Evolutionary conservation across 2,329 filamentous ascomycete genomes (phyloP).

Genomic region (Penicillium sp.): DNA sequence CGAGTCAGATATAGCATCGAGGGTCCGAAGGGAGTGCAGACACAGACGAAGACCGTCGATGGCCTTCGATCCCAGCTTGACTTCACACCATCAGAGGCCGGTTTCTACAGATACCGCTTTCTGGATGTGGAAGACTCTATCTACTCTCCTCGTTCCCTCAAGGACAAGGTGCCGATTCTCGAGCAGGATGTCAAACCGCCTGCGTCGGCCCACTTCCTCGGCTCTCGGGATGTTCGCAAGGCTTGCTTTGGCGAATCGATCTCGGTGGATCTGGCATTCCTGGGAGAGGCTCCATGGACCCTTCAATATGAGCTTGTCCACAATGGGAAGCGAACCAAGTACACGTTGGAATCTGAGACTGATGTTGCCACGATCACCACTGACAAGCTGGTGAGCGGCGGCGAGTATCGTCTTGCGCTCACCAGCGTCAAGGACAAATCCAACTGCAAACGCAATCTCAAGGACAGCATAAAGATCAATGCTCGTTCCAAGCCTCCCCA

Average conservation of each 20-base stretch:
- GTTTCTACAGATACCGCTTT: constrained; percentile 83
- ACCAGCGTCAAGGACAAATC: constrained; percentile 81
- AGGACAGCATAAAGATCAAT: constrained; percentile 76
- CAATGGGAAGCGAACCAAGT: constrained; percentile 72
- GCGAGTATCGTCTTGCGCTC: constrained; percentile 82
- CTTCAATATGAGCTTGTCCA: constrained; percentile 91
- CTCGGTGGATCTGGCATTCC: constrained; percentile 65
- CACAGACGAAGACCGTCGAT: constrained; percentile 53
- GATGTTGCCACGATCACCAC: constrained; percentile 68
- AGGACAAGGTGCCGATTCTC: constrained; percentile 57
- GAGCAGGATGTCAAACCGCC: constrained; percentile 92
- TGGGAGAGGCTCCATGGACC: constrained; percentile 79
- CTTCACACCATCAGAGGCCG: constrained; percentile 72
- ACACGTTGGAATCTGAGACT: constrained; percentile 58
- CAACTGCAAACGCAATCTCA: constrained; percentile 77
- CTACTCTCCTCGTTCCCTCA: constrained; percentile 62
- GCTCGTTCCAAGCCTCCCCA: constrained; percentile 85
- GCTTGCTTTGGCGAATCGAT: constrained; percentile 80
- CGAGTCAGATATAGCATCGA: constrained; percentile 69
- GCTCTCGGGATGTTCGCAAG: constrained; percentile 50
- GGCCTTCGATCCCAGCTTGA: constrained; percentile 78
- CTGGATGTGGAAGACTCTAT: constrained; percentile 73
- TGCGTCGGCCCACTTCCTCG: constrained; percentile 67
- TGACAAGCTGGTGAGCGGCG: constrained; percentile 66
- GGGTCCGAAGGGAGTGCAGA: constrained; percentile 51